These are phyloP conservation scores for Peronosclerospora sorghi DNA, from an alignment of 352 stramenopile genomes.

Conservation along the genomic window DNA sequence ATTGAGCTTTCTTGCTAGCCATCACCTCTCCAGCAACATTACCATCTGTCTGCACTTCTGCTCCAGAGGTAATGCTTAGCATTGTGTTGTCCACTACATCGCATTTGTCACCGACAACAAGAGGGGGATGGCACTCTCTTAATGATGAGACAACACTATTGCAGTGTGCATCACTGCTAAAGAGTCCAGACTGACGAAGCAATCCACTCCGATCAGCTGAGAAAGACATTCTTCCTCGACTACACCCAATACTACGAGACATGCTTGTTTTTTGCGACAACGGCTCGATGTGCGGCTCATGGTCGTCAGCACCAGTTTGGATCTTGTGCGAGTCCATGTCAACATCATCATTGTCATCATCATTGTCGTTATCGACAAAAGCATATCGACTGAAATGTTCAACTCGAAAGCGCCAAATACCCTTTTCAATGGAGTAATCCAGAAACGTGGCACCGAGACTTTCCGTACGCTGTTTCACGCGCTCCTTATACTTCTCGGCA, in stretches of 20 bases:
- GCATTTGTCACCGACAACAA: slow-evolving; percentile 9
- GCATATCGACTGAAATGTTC: slow-evolving; percentile 83
- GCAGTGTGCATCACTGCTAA: slow-evolving; percentile 10
- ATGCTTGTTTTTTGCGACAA: slow-evolving; percentile 18
- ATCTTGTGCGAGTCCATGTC: slow-evolving; percentile 18
- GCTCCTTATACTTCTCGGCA: slow-evolving; percentile 57
- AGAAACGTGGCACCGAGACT: slow-evolving; percentile 73
- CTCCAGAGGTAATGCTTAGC: slow-evolving; percentile 1
- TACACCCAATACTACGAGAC: slow-evolving; percentile 12
- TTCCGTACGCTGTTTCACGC: slow-evolving; percentile 61
- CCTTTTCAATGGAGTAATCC: slow-evolving; percentile 59
- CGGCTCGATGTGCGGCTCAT: slow-evolving; percentile 12
- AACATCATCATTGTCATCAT: slow-evolving; percentile 59
- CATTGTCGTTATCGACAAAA: slow-evolving; percentile 54
- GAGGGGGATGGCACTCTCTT: slow-evolving; percentile 9
- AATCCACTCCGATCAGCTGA: slow-evolving; percentile 25
- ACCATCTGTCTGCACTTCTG: slow-evolving; percentile 9
- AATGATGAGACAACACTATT: slow-evolving; percentile 28
- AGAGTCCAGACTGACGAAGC: slow-evolving; percentile 41
- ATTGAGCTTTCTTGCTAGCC: slow-evolving; percentile 13
- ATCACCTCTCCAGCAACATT: slow-evolving; percentile 11
- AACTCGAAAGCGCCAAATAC: slow-evolving; percentile 78
- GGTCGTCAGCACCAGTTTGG: slow-evolving; percentile 1
- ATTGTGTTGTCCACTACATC: slow-evolving; percentile 5
- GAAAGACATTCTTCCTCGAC: slow-evolving; percentile 10